Evolutionary conservation across 345 rosid species (phyloP).

Genomic region (Linum usitatissimum): DNA sequence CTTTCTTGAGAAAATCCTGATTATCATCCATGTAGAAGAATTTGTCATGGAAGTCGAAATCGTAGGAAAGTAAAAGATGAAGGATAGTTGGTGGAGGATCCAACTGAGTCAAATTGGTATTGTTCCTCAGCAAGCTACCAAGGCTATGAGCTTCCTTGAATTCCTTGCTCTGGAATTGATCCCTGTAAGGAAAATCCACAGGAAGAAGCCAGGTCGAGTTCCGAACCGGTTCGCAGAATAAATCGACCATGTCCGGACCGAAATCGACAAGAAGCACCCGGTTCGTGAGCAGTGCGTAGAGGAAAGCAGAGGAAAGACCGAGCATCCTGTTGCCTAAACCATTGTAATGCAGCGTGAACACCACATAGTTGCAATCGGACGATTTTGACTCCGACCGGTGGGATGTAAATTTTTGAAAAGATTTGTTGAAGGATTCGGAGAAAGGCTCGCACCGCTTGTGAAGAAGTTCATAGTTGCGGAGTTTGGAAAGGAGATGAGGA

Average conservation of each 20-base stretch:
- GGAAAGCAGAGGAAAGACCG: slow-evolving; percentile 13
- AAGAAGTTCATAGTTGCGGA: not conserved
- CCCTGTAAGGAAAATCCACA: slow-evolving; percentile 2
- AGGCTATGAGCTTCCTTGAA: not conserved
- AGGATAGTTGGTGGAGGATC: slow-evolving; percentile 3
- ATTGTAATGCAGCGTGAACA: not conserved
- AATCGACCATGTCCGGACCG: slow-evolving; percentile 9
- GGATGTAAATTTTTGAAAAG: not conserved
- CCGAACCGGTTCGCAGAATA: slow-evolving; percentile 23
- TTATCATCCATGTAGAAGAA: slow-evolving; percentile 13
- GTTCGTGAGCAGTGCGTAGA: slow-evolving; percentile 16
- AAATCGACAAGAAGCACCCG: slow-evolving; percentile 17
- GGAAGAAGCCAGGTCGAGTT: slow-evolving; percentile 18
- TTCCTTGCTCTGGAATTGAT: not conserved
- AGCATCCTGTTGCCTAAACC: slow-evolving; percentile 21
- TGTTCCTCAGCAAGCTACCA: not conserved
- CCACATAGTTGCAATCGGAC: not conserved
- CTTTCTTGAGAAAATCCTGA: slow-evolving; percentile 8
- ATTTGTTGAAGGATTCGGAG: not conserved
- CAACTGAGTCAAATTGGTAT: not conserved
- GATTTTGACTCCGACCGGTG: not conserved
- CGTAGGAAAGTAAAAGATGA: slow-evolving; percentile 1
- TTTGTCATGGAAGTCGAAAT: slow-evolving; percentile 2
- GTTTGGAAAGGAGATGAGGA: slow-evolving; percentile 2
- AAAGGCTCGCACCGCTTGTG: slow-evolving; percentile 3